phyloP scores from a whole-genome alignment of 2,329 filamentous ascomycete species.

The Verticillium nonalfalfae region DNA sequence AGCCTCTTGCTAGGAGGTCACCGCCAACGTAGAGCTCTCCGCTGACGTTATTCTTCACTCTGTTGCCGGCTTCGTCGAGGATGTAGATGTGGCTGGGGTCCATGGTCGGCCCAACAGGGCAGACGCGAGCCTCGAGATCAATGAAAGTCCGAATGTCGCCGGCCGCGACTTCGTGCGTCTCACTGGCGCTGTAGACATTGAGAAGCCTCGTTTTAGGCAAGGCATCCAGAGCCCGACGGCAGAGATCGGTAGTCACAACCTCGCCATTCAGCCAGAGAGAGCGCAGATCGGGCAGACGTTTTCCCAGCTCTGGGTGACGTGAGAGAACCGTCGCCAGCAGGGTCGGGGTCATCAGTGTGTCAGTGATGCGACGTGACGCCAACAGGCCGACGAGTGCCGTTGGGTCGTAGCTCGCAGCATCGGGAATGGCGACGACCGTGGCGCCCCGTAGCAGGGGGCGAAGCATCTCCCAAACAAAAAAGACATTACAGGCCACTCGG shows the following conservation, averaged over 20 bases:
- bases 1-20: slow-evolving; percentile 66
- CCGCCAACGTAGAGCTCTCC: slow-evolving; percentile 76
- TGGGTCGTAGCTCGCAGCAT: slow-evolving; percentile 73
- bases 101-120: slow-evolving; percentile 66
- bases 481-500: slow-evolving; percentile 81
- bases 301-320: slow-evolving; percentile 58
- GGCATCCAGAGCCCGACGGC: slow-evolving; percentile 58
- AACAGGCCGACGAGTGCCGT: slow-evolving; percentile 67
- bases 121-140: slow-evolving; percentile 56
- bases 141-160: slow-evolving; percentile 67
- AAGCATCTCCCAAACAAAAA: slow-evolving; percentile 81
- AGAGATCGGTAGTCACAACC: slow-evolving; percentile 73
- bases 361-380: slow-evolving; percentile 59
- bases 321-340: slow-evolving; percentile 68
- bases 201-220: slow-evolving; percentile 64
- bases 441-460: slow-evolving; percentile 70
- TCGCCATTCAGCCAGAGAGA: slow-evolving; percentile 79
- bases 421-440: slow-evolving; percentile 68
- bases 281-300: slow-evolving; percentile 57
- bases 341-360: slow-evolving; percentile 80
- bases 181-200: slow-evolving; percentile 78
- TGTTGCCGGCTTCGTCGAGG: slow-evolving; percentile 61
- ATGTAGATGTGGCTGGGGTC: slow-evolving; percentile 66
- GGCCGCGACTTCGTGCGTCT: slow-evolving; percentile 75
- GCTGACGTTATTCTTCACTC: slow-evolving; percentile 53